Evolutionary conservation across 495 filamentous ascomycete genomes (phyloP).

Genomic region (Elasticomyces elasticus): DNA sequence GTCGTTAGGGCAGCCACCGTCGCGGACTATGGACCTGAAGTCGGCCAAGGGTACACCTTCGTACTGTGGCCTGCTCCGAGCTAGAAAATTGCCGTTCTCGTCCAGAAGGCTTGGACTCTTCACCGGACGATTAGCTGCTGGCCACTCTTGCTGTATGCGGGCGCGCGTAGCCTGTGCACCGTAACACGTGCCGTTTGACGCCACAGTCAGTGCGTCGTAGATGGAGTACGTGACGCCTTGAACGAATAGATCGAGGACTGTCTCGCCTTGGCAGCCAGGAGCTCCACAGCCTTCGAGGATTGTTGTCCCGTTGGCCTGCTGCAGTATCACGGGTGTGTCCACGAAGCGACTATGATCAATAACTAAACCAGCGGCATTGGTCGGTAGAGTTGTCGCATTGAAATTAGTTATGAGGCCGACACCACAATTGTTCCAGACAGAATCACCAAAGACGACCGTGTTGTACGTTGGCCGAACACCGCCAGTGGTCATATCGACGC

Average conservation of each 20-base stretch:
- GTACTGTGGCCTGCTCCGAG: constrained; percentile 67
- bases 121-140: constrained; percentile 35
- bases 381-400: constrained; percentile 41
- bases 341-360: constrained; percentile 79
- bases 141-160: constrained; percentile 41
- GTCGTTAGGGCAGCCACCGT: constrained; percentile 67
- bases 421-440: constrained; percentile 59
- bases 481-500: constrained; percentile 70
- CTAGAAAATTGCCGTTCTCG: constrained; percentile 46
- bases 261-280: no score
- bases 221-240: constrained; percentile 62
- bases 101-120: constrained; percentile 53
- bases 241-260: constrained; percentile 54
- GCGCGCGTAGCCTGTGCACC: constrained; percentile 13
- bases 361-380: constrained; percentile 66
- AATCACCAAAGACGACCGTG: constrained; percentile 74
- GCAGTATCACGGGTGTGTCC: constrained; percentile 46
- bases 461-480: constrained; percentile 56
- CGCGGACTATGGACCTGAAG: constrained; percentile 67
- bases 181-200: constrained; percentile 17
- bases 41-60: constrained; percentile 43
- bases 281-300: no score
- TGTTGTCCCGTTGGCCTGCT: constrained; percentile 40
- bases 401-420: constrained; percentile 68
- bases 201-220: constrained; percentile 1